phyloP scores from a whole-genome alignment of 2,329 filamentous ascomycete genomes.

The Ophiostoma montium region DNA sequence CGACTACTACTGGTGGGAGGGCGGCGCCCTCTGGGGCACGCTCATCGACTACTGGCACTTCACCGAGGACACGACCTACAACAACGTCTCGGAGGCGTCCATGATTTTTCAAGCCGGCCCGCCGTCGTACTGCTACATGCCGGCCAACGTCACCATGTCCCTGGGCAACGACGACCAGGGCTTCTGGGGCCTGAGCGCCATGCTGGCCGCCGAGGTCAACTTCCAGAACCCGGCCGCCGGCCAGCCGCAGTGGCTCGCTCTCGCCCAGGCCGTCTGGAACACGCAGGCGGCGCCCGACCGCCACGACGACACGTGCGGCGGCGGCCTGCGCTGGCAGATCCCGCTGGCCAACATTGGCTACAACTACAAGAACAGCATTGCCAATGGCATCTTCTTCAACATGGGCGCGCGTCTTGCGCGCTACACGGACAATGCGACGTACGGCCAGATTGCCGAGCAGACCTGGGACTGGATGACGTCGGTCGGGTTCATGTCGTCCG shows the following conservation, averaged over 20 bases:
- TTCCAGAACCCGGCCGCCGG: constrained; percentile 45
- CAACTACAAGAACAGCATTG: constrained; percentile 48
- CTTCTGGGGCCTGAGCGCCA: constrained; percentile 58
- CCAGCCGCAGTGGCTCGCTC: constrained; percentile 52
- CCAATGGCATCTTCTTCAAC: constrained; percentile 38
- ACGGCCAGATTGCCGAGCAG: constrained; percentile 62
- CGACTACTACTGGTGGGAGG: constrained; percentile 64
- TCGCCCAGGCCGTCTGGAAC: constrained; percentile 72
- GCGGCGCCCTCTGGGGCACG: constrained; percentile 57
- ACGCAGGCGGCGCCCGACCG: constrained; percentile 41
- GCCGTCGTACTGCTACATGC: constrained; percentile 61
- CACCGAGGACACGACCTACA: constrained; percentile 46
- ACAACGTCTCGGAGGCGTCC: constrained; percentile 49
- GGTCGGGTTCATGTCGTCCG: constrained; percentile 41
- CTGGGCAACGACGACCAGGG: constrained; percentile 65
- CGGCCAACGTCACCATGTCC: constrained; percentile 47
- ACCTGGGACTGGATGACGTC: constrained; percentile 55
- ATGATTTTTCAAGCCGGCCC: constrained; percentile 61
- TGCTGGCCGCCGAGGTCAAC: constrained; percentile 55
- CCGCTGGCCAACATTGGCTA: constrained; percentile 71
- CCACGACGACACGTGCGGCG: constrained; percentile 62
- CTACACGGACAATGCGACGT: constrained; percentile 66
- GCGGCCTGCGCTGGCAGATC: constrained; percentile 74
- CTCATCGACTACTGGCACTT: constrained; percentile 66
- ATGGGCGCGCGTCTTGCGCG: constrained; percentile 44